Percentiles rank a stretch among this genome's conserved stretches.
Evolutionary conservation across 148 eudicot species (phyloP).

Genomic region (Arctostaphylos glauca): DNA sequence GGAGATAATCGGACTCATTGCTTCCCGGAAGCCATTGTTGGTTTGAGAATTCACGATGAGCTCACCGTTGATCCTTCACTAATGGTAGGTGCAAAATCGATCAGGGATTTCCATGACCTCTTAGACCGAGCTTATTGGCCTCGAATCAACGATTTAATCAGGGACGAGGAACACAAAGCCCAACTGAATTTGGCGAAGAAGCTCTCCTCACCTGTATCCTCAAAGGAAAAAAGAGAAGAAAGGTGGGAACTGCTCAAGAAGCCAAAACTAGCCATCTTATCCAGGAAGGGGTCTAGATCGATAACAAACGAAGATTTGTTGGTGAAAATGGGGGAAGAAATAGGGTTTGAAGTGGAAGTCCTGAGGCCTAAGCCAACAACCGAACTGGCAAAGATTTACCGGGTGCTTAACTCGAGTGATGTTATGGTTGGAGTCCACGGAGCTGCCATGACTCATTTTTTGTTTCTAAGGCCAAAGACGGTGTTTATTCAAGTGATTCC

Average conservation of each 20-base stretch:
- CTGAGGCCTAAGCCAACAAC: conserved; percentile 52
- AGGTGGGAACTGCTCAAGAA: conserved; percentile 17
- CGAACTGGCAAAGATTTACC: conserved; percentile 69
- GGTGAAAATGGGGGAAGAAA: conserved; percentile 62
- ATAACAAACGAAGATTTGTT: conserved; percentile 59
- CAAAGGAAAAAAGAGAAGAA: background rate
- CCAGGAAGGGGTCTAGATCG: conserved; percentile 69
- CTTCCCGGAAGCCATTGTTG: conserved; percentile 81
- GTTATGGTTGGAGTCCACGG: conserved; percentile 91
- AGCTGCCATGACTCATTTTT: conserved; percentile 84
- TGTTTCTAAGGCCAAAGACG: conserved; percentile 63
- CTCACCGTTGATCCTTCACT: conserved; percentile 61
- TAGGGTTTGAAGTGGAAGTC: conserved; percentile 64
- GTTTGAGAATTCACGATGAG: conserved; percentile 78
- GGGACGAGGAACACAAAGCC: conserved; percentile 52
- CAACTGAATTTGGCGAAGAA: conserved; percentile 7
- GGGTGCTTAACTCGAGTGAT: conserved; percentile 64
- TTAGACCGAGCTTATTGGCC: conserved; percentile 77
- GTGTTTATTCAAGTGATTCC: conserved; percentile 85
- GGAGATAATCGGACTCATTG: conserved; percentile 67
- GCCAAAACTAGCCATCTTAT: conserved; percentile 67
- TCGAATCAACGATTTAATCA: conserved; percentile 49
- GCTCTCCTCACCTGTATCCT: conserved; percentile 22
- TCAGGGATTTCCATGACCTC: conserved; percentile 59
- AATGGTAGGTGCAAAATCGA: conserved; percentile 46